Evolutionary conservation across 73 alveolate genomes (phyloP), one percentile per base, ranked within the genome.

Genomic region (Loxodes magnus): DNA sequence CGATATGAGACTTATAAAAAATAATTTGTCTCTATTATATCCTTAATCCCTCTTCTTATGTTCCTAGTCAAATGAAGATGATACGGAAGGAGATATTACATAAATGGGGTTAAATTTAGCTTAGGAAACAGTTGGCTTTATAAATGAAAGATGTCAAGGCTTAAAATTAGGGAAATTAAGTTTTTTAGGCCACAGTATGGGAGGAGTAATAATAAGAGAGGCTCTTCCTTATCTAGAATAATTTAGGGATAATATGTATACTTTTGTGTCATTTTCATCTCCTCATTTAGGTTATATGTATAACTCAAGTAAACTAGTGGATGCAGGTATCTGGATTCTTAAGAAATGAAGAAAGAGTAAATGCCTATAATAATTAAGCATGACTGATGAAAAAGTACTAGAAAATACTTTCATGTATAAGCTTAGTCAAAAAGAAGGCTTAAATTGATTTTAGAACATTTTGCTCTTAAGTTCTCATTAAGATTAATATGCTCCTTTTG

Each of bases 61-160:
- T 42, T 81, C 96, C n/a, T n/a, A n/a, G 23, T 67, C 88, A 4
- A 93, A 93, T 78, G 98, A 93, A 64, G 96, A 89, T 1, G 62
- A 82, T 44, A 89, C 99, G 7, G 98, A 91, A 21, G 76, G 69
- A 17, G 96, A 88, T 54, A 73, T 93, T 20, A 64, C 68, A 34
- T 86, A 76, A 20, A 83, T 89, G 94, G 99, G 99, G 16, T 79
- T 73, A 58, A 85, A 76, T 52, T 74, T 93, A 31, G 95, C 98
- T 1, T 33, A 74, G n/a, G 97, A 93, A 69, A 88, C 86, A 29
- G 74, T 62, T 48, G 60, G 79, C 23, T 82, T 82, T 67, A 80
- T 86, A 25, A 71, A 70, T 51, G 83, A 85, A 73, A 80, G 91
- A 83, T 84, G 87, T 52, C 87, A 87, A 9, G 88, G 88, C 23